Conservation (phyloP, 768 basidiomycete species). For the Agaricus subrufescens region DNA sequence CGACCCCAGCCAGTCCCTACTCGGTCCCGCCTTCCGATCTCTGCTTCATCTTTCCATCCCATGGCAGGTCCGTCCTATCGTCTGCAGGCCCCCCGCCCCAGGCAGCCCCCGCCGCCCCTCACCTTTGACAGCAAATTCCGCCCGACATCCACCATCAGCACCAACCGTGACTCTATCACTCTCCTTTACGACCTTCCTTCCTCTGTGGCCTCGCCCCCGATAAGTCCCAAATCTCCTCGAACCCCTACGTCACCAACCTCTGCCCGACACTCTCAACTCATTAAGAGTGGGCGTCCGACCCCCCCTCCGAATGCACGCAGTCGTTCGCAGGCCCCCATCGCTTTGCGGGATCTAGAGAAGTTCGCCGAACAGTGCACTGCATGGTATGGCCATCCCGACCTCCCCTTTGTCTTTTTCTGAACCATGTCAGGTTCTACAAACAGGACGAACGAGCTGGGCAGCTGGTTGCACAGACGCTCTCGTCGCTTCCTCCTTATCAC, state of each 20-base stretch:
- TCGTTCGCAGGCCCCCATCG: slow-evolving; percentile 64
- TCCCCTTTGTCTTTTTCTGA: not conserved
- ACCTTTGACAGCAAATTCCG: slow-evolving; percentile 42
- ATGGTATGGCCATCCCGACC: slow-evolving; percentile 47
- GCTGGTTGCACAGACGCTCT: slow-evolving; percentile 77
- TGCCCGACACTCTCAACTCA: slow-evolving; percentile 39
- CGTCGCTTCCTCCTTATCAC: slow-evolving; percentile 76
- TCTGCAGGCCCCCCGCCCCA: slow-evolving; percentile 58
- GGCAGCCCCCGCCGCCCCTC: slow-evolving; percentile 58
- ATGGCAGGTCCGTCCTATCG: slow-evolving; percentile 65
- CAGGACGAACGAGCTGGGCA: slow-evolving; percentile 78
- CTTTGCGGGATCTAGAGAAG: slow-evolving; percentile 65
- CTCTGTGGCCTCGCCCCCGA: slow-evolving; percentile 52
- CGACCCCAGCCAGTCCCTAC: not conserved
- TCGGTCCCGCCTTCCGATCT: not conserved
- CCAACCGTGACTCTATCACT: slow-evolving; percentile 47
- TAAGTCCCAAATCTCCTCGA: slow-evolving; percentile 41
- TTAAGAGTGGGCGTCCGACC: slow-evolving; percentile 45
- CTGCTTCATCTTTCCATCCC: slow-evolving; percentile 19
- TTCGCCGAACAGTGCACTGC: slow-evolving; percentile 75
- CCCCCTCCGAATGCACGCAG: slow-evolving; percentile 57
- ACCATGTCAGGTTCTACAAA: slow-evolving; percentile 64
- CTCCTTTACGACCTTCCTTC: slow-evolving; percentile 77
- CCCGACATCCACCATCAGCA: slow-evolving; percentile 37
- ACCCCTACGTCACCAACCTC: slow-evolving; percentile 62